These are phyloP conservation scores for Drosera spatulata DNA, from an alignment of 179 eudicot genomes.

Conservation along the genomic window DNA sequence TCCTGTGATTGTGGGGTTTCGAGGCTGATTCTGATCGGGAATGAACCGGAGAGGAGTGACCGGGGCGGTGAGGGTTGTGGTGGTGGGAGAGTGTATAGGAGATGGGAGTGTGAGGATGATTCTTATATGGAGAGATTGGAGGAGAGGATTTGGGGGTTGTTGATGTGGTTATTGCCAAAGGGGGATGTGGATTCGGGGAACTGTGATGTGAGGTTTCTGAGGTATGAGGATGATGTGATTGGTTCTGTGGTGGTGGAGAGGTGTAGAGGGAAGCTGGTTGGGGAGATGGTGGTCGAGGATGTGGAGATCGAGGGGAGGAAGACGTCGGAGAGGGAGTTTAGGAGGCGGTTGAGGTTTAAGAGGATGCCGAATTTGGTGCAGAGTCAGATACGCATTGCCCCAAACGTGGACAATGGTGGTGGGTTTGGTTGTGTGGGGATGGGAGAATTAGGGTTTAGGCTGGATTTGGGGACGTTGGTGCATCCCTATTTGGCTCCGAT, in stretches of 20 bases:
- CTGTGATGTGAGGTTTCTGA: constrained; percentile 40
- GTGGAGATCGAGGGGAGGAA: constrained; percentile 21
- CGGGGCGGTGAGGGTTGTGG: constrained; percentile 4
- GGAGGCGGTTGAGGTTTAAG: constrained; percentile 88
- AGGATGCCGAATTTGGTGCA: constrained; percentile 83
- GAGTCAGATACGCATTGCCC: constrained; percentile 42
- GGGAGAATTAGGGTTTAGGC: constrained; percentile 25
- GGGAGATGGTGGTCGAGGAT: constrained; percentile 55
- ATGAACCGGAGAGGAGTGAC: constrained; percentile 12
- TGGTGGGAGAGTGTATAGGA: constrained; percentile 7
- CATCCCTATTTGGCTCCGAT: constrained; percentile 73
- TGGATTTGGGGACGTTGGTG: constrained; percentile 39
- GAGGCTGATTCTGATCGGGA: constrained; percentile 62
- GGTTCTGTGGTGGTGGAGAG: constrained; percentile 35
- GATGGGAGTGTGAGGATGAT: constrained; percentile 7
- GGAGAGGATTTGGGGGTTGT: constrained; percentile 24
- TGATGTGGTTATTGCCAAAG: constrained; percentile 46
- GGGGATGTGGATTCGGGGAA: constrained; percentile 13
- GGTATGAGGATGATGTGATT: constrained; percentile 60
- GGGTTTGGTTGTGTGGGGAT: constrained; percentile 6
- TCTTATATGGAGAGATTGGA: constrained; percentile 10
- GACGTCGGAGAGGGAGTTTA: constrained; percentile 32
- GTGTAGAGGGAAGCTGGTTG: constrained; percentile 44
- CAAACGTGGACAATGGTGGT: constrained; percentile 7
- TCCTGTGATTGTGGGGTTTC: constrained; percentile 27